Evolutionary conservation across 2,329 filamentous ascomycete genomes (phyloP), one percentile per base, ranked within the genome.

Genomic region (Thielaviopsis ethacetica): DNA sequence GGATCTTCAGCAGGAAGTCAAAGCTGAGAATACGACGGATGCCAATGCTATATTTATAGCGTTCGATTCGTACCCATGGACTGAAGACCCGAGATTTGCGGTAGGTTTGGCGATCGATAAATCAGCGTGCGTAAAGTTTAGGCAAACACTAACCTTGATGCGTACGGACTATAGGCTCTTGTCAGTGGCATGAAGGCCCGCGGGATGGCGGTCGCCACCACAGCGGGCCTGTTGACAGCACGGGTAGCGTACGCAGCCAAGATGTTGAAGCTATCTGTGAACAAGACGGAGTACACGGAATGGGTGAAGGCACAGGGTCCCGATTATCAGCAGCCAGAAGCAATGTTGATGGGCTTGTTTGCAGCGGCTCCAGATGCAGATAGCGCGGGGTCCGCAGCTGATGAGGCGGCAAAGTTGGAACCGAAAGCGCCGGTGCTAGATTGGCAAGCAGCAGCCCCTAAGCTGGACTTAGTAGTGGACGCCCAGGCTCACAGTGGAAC

Each of bases 61-160:
- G 62, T 78, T 88, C 56, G 82, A 86, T 65, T 70, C 71, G 24
- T 88, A 88, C 66, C 76, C 79, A 19, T 89, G 85, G 85, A 75
- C 76, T 61, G 77, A 77, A 62, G 85, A 89, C 69, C 73, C 76
- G 56, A 80, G 81, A 63, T 89, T 88, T 66, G 81, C 86, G 71
- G 82, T 82, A 71, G 51, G 64, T 57, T 38, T 10, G 9, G 12
- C 15, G 21, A 6, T 21, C 3, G n/a, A 49, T 49, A 12, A 21
- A 5, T 1, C 44, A 21, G n/a, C 10, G n/a, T 21, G 10, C 10
- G 44, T 21, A 9, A 49, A 5, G 21, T n/a, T 44, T 21, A n/a
- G n/a, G 21, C 47, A 7, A 3, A 13, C n/a, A 17, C 27, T 57
- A 44, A 27, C 54, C 1, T 21, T 12, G 30, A 9, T 34, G 30